These are phyloP conservation scores for Spathaspora boniae DNA, from an alignment of 805 yeast genomes.

Conservation along the genomic window DNA sequence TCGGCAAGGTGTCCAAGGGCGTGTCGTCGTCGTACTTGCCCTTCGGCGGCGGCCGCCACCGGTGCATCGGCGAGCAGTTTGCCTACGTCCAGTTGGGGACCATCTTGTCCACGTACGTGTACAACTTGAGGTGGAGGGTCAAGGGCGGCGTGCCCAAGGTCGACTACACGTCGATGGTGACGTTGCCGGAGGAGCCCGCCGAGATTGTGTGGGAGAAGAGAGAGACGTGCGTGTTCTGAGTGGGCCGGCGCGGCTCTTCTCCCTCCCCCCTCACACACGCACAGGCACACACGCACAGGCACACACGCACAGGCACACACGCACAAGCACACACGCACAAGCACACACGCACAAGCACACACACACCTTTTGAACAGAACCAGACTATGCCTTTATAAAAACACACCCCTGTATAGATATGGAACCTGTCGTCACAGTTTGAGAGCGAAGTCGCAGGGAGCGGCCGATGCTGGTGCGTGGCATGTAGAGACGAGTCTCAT, in stretches of 20 bases:
- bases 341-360: no score
- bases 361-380: no score
- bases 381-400: no score
- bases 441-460: no score
- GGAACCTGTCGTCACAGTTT: no score
- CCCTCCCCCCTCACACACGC: no score
- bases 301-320: no score
- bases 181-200: slow-evolving; percentile 81
- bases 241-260: neutral
- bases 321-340: no score
- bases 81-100: slow-evolving; percentile 93
- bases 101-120: slow-evolving; percentile 68
- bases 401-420: no score
- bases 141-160: slow-evolving; percentile 53
- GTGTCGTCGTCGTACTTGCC: slow-evolving; percentile 95
- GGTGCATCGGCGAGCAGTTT: slow-evolving; percentile 98
- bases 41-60: slow-evolving; percentile 98
- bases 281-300: no score
- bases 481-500: no score
- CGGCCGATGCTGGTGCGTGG: no score
- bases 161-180: slow-evolving; percentile 89
- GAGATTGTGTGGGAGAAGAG: slow-evolving; percentile 70
- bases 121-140: slow-evolving; percentile 72
- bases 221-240: slow-evolving; percentile 31
- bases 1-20: slow-evolving; percentile 94